These are phyloP conservation scores for Serpula lacrymans DNA, from an alignment of 768 basidiomycete species.

Conservation along the genomic window DNA sequence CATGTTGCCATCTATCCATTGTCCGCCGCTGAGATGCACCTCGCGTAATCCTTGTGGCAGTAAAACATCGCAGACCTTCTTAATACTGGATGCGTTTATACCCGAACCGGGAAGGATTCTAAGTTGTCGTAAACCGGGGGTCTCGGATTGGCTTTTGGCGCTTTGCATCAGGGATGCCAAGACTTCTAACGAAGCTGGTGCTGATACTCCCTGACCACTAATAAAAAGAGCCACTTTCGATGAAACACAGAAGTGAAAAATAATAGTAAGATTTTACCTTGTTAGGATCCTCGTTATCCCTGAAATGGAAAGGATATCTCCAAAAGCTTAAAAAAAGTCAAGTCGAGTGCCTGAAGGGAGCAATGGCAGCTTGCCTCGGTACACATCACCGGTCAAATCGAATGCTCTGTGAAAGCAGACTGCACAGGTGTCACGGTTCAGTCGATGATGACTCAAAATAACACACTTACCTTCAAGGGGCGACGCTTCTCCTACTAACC, in stretches of 20 bases:
- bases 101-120: constrained; percentile 73
- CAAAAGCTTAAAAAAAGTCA: constrained; percentile 19
- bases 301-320: constrained; percentile 49
- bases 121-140: constrained; percentile 2
- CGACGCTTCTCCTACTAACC: constrained; percentile 53
- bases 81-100: constrained; percentile 57
- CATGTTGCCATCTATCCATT: constrained; percentile 57
- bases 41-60: constrained; percentile 58
- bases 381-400: constrained; percentile 61
- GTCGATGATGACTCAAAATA: not conserved
- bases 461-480: constrained; percentile 61
- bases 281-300: constrained; percentile 78
- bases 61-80: constrained; percentile 44
- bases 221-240: not conserved
- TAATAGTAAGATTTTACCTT: constrained; percentile 44
- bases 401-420: constrained; percentile 81
- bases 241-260: not conserved
- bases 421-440: constrained; percentile 23
- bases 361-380: constrained; percentile 41
- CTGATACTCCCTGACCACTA: constrained; percentile 53
- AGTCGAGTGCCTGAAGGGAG: not conserved
- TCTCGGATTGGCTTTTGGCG: constrained; percentile 30
- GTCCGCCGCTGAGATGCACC: constrained; percentile 73
- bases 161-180: constrained; percentile 38
- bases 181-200: constrained; percentile 36